phyloP scores from a whole-genome alignment of 306 rosid species.

The Sophora flavescens region DNA sequence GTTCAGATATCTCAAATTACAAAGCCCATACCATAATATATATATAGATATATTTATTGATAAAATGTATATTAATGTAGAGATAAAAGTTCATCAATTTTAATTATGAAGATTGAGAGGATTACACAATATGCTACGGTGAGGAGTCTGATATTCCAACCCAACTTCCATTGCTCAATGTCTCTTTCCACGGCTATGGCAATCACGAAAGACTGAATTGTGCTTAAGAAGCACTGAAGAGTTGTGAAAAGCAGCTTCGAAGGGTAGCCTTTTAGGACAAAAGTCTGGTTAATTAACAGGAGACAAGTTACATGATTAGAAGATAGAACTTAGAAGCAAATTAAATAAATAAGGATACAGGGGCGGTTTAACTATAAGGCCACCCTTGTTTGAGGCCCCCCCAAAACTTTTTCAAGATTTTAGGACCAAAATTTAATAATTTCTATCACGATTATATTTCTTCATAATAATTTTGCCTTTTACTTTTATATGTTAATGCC shows the following conservation, averaged over 20 bases:
- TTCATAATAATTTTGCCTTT: too few species aligned
- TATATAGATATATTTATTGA: too few species aligned
- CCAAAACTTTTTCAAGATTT: too few species aligned
- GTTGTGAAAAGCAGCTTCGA: conserved; percentile 78
- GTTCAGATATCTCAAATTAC: background rate
- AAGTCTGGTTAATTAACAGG: conserved; percentile 49
- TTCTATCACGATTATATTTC: too few species aligned
- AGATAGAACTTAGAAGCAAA: background rate
- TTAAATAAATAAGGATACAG: background rate
- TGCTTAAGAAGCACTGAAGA: conserved; percentile 70
- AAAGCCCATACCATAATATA: background rate
- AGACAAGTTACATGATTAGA: background rate
- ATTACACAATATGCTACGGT: conserved; percentile 80
- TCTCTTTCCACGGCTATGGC: conserved; percentile 78
- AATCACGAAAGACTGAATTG: conserved; percentile 68
- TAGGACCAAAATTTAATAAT: too few species aligned
- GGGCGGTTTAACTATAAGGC: too few species aligned
- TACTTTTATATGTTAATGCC: too few species aligned
- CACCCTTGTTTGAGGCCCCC: too few species aligned
- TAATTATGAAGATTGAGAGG: conserved; percentile 9
- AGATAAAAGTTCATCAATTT: background rate
- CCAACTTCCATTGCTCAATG: conserved; percentile 75
- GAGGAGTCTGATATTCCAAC: conserved; percentile 72
- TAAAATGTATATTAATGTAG: background rate
- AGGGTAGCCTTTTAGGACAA: conserved; percentile 70